Evolutionary conservation across 2,329 filamentous ascomycete species (phyloP).

Genomic region (Aureobasidium namibiae): DNA sequence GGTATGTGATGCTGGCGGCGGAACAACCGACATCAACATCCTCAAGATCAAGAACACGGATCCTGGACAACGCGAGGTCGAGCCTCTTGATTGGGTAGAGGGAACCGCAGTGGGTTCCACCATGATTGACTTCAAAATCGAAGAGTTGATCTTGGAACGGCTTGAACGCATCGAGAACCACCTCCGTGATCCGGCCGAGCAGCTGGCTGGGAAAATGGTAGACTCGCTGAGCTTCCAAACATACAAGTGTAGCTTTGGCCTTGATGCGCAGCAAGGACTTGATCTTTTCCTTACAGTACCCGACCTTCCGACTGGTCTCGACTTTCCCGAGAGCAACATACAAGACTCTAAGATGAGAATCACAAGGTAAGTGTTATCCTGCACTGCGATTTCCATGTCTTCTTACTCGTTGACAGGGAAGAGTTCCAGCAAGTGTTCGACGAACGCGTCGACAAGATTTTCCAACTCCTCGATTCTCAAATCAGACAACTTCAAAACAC

Average conservation of each 20-base stretch:
- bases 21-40: slow-evolving; percentile 36
- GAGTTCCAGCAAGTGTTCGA: slow-evolving; percentile 24
- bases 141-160: not conserved
- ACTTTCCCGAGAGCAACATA: slow-evolving; percentile 25
- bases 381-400: not conserved
- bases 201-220: slow-evolving; percentile 27
- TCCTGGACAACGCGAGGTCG: not conserved
- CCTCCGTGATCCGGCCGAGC: slow-evolving; percentile 1
- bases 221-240: slow-evolving; percentile 28
- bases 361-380: slow-evolving; percentile 16
- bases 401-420: not conserved
- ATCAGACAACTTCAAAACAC: slow-evolving; percentile 24
- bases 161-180: not conserved
- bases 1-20: slow-evolving; percentile 45
- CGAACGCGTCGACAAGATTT: slow-evolving; percentile 25
- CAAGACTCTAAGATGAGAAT: slow-evolving; percentile 29
- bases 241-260: slow-evolving; percentile 34
- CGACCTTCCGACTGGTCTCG: slow-evolving; percentile 25
- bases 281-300: slow-evolving; percentile 23
- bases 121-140: slow-evolving; percentile 33
- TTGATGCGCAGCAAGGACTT: slow-evolving; percentile 17
- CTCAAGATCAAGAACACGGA: slow-evolving; percentile 23
- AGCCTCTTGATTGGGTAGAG: slow-evolving; percentile 12
- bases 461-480: slow-evolving; percentile 29
- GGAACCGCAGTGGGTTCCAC: slow-evolving; percentile 34